Percentiles rank a stretch among this genome's conserved stretches.
Conservation (phyloP, 208 protist species). For the Trypanosoma mega region DNA sequence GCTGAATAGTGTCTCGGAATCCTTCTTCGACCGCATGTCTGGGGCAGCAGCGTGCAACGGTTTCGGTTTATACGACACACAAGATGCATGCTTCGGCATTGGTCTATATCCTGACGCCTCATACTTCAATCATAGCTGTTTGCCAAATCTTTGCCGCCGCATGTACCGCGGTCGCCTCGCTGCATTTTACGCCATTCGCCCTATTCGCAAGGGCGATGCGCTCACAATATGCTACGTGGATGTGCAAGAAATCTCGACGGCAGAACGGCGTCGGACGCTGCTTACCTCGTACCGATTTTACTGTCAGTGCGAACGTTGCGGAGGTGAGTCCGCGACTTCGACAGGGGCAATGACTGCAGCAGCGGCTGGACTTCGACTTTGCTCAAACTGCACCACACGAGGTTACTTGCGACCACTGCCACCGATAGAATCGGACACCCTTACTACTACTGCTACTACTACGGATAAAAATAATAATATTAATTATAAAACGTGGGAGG, state of each 20-base stretch:
- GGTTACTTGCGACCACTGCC: constrained; percentile 57
- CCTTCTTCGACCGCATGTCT: constrained; percentile 51
- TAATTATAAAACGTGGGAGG: constrained; percentile 8
- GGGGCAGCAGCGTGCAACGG: constrained; percentile 68
- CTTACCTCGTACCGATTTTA: constrained; percentile 64
- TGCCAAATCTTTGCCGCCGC: constrained; percentile 67
- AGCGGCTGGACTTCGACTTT: constrained; percentile 31
- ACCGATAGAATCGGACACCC: neutral
- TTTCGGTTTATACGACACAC: constrained; percentile 54
- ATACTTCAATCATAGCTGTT: constrained; percentile 81
- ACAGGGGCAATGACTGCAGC: neutral
- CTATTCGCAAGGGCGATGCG: constrained; percentile 36
- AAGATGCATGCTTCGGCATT: constrained; percentile 50
- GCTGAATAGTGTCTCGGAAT: constrained; percentile 34
- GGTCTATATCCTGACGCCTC: constrained; percentile 60
- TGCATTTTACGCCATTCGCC: constrained; percentile 66
- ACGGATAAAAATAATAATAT: too few relatives aligned
- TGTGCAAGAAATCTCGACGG: constrained; percentile 51
- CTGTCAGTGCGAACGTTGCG: constrained; percentile 64
- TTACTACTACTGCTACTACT: too few relatives aligned
- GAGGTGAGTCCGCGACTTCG: constrained; percentile 12
- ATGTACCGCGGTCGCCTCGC: constrained; percentile 46
- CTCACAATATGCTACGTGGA: constrained; percentile 81
- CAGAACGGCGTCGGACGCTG: constrained; percentile 53
- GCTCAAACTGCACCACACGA: constrained; percentile 35